Percentiles rank a stretch among this genome's conserved stretches.
phyloP scores from a whole-genome alignment of 345 rosid species.

The Zanthoxylum bungeanum region DNA sequence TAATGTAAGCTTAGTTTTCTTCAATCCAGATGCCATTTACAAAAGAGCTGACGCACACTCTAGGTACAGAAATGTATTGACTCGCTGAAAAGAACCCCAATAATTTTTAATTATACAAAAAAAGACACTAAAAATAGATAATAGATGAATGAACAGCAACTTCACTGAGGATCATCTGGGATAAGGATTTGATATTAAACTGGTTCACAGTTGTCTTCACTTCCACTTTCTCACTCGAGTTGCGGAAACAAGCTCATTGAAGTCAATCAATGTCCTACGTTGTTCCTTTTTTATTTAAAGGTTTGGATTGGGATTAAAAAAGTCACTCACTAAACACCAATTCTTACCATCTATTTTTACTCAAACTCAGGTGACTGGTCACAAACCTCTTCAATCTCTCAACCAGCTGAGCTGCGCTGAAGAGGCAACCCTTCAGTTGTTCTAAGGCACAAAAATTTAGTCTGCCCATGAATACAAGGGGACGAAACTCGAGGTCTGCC shows the following conservation, averaged over 20 bases:
- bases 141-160: neutral
- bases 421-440: no score
- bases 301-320: no score
- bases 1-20: conserved; percentile 22
- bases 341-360: no score
- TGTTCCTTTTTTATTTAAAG: no score
- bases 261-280: no score
- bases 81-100: neutral
- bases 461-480: no score
- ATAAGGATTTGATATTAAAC: conserved; percentile 32
- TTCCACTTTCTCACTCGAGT: conserved; percentile 37
- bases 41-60: neutral
- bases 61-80: neutral
- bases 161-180: conserved; percentile 25
- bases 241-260: conserved; percentile 27
- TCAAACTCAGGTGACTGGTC: no score
- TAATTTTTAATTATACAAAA: conserved; percentile 17
- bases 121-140: neutral
- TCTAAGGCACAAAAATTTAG: no score
- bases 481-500: no score
- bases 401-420: no score
- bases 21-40: conserved; percentile 3
- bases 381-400: no score
- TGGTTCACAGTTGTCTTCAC: conserved; percentile 34
- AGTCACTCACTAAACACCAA: no score